Conservation (phyloP, 2,329 filamentous ascomycete genomes). For the Parastagonospora avenae region DNA sequence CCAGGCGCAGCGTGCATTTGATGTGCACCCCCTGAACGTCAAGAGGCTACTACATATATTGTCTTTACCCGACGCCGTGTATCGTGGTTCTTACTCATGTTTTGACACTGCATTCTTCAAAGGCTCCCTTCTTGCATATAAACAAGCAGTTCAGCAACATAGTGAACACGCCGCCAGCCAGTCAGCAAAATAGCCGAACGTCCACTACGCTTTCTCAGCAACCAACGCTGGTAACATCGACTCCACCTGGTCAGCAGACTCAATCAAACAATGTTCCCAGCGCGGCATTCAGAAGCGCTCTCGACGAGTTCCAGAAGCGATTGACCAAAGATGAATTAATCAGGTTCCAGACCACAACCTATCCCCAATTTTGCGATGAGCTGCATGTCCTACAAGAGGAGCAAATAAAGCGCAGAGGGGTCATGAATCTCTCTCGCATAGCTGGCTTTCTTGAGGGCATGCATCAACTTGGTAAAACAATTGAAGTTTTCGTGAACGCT, state of each 20-base stretch:
- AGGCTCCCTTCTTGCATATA: no score
- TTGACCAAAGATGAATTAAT: constrained; percentile 17
- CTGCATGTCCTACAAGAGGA: constrained; percentile 16
- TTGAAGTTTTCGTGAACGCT: constrained; percentile 45
- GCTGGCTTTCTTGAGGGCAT: constrained; percentile 38
- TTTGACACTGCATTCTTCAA: no score
- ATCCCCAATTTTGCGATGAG: constrained; percentile 16
- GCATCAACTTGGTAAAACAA: constrained; percentile 44
- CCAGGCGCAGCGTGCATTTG: no score
- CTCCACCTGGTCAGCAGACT: constrained; percentile 1
- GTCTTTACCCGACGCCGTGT: no score
- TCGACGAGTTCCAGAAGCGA: constrained; percentile 17
- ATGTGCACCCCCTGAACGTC: no score
- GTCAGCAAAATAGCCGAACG: constrained; percentile 11
- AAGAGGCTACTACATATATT: neutral
- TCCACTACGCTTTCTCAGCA: constrained; percentile 21
- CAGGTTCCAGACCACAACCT: constrained; percentile 20
- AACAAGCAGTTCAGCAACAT: neutral
- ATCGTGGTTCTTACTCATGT: no score
- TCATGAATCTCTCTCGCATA: constrained; percentile 12
- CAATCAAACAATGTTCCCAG: constrained; percentile 8
- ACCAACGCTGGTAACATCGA: constrained; percentile 8
- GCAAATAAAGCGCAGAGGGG: neutral
- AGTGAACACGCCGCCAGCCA: constrained; percentile 1
- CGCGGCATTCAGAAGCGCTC: constrained; percentile 15